Evolutionary conservation across 2,329 filamentous ascomycete species (phyloP).

Genomic region (Aspergillus sp.): DNA sequence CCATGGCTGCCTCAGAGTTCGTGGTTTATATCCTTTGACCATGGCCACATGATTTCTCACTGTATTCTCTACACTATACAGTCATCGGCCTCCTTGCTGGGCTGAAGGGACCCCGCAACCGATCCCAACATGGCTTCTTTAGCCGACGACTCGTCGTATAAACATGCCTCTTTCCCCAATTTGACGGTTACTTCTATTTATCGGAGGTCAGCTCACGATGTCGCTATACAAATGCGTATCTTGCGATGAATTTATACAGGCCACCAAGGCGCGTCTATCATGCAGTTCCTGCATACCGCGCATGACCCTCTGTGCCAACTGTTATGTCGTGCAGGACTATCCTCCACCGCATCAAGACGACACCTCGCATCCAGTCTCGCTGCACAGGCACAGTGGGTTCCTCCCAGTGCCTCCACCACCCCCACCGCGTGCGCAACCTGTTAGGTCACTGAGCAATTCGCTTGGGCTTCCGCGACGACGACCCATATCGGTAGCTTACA

Average conservation of each 20-base stretch:
- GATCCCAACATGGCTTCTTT: neutral
- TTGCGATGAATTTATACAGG: constrained; percentile 4
- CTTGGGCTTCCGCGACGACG: neutral
- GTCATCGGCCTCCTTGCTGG: neutral
- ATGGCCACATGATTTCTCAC: no score
- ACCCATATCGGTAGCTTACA: neutral
- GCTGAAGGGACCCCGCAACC: neutral
- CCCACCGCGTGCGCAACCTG: neutral
- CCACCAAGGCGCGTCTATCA: constrained; percentile 1
- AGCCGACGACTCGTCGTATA: neutral
- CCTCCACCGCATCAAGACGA: constrained; percentile 5
- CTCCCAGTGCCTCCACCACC: constrained; percentile 8
- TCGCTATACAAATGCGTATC: constrained; percentile 8
- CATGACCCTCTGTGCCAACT: constrained; percentile 9
- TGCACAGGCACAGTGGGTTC: constrained; percentile 4
- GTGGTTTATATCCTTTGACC: no score
- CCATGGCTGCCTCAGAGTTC: no score
- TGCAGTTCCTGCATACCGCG: constrained; percentile 3
- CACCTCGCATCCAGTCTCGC: neutral
- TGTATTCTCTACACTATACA: no score
- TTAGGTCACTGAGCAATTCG: neutral
- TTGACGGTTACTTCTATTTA: neutral
- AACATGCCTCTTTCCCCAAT: neutral
- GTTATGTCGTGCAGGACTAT: constrained; percentile 7
- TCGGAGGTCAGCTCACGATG: neutral